These are phyloP conservation scores for Excoecaria cochinchinensis DNA, from an alignment of 345 rosid species.

Conservation along the genomic window DNA sequence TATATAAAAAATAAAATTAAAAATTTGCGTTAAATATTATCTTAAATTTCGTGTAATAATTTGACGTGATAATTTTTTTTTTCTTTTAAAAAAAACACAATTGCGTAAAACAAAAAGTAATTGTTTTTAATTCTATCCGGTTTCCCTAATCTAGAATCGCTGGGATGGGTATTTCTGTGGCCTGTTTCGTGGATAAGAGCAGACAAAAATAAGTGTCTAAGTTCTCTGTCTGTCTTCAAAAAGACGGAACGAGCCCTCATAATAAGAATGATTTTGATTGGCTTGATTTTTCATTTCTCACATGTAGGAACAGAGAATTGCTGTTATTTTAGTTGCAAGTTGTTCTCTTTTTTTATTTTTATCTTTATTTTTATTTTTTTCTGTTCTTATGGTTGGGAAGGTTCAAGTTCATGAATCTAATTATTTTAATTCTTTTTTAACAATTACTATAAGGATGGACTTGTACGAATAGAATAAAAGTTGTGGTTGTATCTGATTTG, in stretches of 20 bases:
- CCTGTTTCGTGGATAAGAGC: background rate
- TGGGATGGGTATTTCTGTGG: conserved; percentile 1
- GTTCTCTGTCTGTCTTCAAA: background rate
- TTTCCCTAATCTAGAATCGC: background rate
- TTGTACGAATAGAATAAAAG: too few relatives aligned
- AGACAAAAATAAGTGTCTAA: background rate
- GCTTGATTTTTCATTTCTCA: background rate
- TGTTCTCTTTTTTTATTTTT: background rate
- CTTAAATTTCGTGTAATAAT: too few relatives aligned
- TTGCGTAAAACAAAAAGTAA: background rate
- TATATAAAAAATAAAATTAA: too few relatives aligned
- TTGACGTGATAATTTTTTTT: background rate
- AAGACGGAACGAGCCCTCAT: background rate
- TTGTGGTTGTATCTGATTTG: too few relatives aligned
- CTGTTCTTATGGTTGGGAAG: background rate
- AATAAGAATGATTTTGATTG: background rate
- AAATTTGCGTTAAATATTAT: too few relatives aligned
- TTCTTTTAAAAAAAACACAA: too few relatives aligned
- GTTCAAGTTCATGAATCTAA: too few relatives aligned
- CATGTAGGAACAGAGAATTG: background rate
- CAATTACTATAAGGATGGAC: too few relatives aligned
- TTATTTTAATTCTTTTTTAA: too few relatives aligned
- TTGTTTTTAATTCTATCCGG: too few relatives aligned
- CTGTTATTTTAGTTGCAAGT: background rate
- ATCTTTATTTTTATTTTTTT: background rate